These are phyloP conservation scores for Coniella lustricola DNA, from an alignment of 2,329 filamentous ascomycete species.

Conservation along the genomic window DNA sequence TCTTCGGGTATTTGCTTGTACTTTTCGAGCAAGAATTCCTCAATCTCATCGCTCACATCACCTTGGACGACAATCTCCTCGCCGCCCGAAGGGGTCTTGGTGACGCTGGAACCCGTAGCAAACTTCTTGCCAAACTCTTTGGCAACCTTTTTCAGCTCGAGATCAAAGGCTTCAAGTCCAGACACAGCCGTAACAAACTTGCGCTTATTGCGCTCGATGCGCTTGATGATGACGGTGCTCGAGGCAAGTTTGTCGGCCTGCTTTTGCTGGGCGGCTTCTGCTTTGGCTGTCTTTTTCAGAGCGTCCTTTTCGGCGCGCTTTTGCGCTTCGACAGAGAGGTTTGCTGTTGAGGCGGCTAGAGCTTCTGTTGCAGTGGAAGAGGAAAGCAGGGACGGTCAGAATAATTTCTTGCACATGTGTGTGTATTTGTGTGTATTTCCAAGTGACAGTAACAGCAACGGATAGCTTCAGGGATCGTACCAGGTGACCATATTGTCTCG, in stretches of 20 bases:
- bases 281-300: constrained; percentile 93
- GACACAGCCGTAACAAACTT: constrained; percentile 93
- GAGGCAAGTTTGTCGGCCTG: constrained; percentile 76
- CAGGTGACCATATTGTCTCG: constrained; percentile 74
- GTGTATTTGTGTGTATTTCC: too few species aligned
- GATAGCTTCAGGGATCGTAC: constrained; percentile 48
- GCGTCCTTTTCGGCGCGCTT: constrained; percentile 95
- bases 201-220: constrained; percentile 95
- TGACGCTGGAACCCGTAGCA: constrained; percentile 87
- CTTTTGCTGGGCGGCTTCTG: constrained; percentile 77
- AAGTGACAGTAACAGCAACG: background rate
- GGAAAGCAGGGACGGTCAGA: background rate
- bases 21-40: constrained; percentile 83
- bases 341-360: constrained; percentile 74
- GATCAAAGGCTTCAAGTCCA: constrained; percentile 80
- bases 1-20: constrained; percentile 89
- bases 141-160: constrained; percentile 87
- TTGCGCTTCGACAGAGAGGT: constrained; percentile 83
- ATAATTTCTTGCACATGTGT: constrained; percentile 12
- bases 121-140: constrained; percentile 99
- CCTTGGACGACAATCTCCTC: constrained; percentile 98
- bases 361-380: constrained; percentile 57
- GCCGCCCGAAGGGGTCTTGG: constrained; percentile 74
- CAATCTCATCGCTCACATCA: constrained; percentile 89
- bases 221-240: constrained; percentile 83